Percentiles rank a stretch among this genome's conserved stretches.
Evolutionary conservation across 768 basidiomycete species (phyloP).

Genomic region (Amanita polypyramis): DNA sequence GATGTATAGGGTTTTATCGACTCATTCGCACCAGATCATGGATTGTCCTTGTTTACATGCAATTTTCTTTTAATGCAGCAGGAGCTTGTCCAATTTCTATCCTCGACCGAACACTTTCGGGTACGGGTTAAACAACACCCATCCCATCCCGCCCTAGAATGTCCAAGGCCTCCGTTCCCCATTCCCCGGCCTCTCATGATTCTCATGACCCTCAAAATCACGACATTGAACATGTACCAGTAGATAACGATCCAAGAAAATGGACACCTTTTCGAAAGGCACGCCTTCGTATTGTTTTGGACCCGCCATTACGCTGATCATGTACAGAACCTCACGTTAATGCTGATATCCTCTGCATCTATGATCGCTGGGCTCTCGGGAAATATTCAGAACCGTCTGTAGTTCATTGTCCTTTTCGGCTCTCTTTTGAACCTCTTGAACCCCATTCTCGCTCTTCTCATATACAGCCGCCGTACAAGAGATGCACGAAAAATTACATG

Average conservation of each 20-base stretch:
- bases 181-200: neutral
- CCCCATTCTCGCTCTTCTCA: neutral
- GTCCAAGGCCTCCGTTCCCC: neutral
- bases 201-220: conserved; percentile 9
- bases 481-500: conserved; percentile 49
- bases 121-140: neutral
- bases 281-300: conserved; percentile 6
- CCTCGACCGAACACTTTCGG: neutral
- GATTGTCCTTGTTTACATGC: neutral
- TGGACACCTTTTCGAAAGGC: conserved; percentile 54
- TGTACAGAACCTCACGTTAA: conserved; percentile 31
- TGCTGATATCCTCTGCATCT: conserved; percentile 38
- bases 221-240: conserved; percentile 45
- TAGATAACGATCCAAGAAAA: conserved; percentile 49
- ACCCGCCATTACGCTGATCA: neutral
- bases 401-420: neutral
- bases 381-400: conserved; percentile 58
- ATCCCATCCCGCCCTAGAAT: neutral
- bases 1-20: no score
- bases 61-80: neutral
- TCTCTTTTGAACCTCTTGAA: neutral
- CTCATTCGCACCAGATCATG: no score
- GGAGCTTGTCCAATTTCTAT: neutral
- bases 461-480: conserved; percentile 47
- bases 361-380: conserved; percentile 48